These are phyloP conservation scores for Pichia terricola DNA, from an alignment of 1,139 yeast genomes.

Conservation along the genomic window DNA sequence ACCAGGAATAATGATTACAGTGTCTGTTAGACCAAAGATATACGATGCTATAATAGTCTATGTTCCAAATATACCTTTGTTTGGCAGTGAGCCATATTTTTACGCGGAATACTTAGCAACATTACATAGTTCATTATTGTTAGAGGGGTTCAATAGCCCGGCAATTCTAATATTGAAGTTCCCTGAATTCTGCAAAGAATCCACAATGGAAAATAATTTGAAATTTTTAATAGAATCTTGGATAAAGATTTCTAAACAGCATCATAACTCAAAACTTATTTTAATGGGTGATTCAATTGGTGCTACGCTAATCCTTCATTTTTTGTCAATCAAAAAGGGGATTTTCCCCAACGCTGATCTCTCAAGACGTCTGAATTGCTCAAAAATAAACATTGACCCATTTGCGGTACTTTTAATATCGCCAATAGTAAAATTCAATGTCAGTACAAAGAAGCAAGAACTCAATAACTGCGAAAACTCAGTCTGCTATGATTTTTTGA, in stretches of 20 bases:
- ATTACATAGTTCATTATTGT: constrained; percentile 28
- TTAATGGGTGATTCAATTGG: constrained; percentile 36
- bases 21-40: constrained; percentile 21
- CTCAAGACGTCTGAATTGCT: constrained; percentile 1
- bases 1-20: constrained; percentile 25
- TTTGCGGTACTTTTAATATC: constrained; percentile 31
- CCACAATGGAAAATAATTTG: constrained; percentile 23
- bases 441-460: background rate
- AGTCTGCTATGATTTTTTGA: no score
- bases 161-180: constrained; percentile 30
- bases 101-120: constrained; percentile 32
- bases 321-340: constrained; percentile 21
- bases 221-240: constrained; percentile 24
- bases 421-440: constrained; percentile 23
- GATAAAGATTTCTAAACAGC: constrained; percentile 18
- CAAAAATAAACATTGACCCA: constrained; percentile 19
- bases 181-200: constrained; percentile 19
- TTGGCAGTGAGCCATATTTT: constrained; percentile 27
- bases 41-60: constrained; percentile 29
- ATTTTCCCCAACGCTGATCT: constrained; percentile 3
- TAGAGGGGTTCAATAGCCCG: constrained; percentile 38
- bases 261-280: constrained; percentile 23
- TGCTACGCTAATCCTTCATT: constrained; percentile 30
- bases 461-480: background rate
- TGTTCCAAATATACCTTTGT: constrained; percentile 24